Base-by-base conservation (phyloP, 129 eudicot species). In the Saussurea involucrata region DNA sequence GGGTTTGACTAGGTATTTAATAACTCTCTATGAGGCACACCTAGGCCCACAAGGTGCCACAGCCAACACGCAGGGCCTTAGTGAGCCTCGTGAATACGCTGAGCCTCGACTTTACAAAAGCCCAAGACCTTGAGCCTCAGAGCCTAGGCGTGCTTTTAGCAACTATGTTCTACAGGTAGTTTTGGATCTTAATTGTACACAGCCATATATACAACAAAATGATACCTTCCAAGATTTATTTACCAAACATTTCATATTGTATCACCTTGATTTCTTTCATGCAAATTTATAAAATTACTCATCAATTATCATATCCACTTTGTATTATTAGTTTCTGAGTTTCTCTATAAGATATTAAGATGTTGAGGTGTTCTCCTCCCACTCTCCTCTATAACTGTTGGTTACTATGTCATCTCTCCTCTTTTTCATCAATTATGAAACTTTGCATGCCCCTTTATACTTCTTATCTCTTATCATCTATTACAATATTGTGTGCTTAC, bases 101-200 rank as follows among this genome's bases (percentile, higher is more conserved):
- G n/a, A n/a, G n/a, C n/a, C n/a, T n/a, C n/a, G n/a, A n/a, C n/a
- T n/a, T n/a, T n/a, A n/a, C n/a, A n/a, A n/a, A n/a, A n/a, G n/a
- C n/a, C n/a, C n/a, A n/a, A n/a, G n/a, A n/a, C n/a, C n/a, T n/a
- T n/a, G n/a, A n/a, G n/a, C n/a, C n/a, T n/a, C n/a, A n/a, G n/a
- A n/a, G n/a, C n/a, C n/a, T n/a, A n/a, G n/a, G n/a, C n/a, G n/a
- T n/a, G n/a, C n/a, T n/a, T n/a, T n/a, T n/a, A n/a, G n/a, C n/a
- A n/a, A n/a, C n/a, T n/a, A n/a, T n/a, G n/a, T 53, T 53, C 61
- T 53, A 53, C 61, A 53, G 22, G 63, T 60, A 37, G 27, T 63
- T 63, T 78, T 40, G 44, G 74, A 72, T 64, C 77, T 29, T 20
- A 9, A 75, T 17, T 25, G 63, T 6, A 24, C 68, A 31, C 13